A percentile compares a stretch with the other conserved stretches of the same genome.
phyloP scores from a whole-genome alignment of 192 early-diverging fungal genomes.

The Jimgerdemannia flammicorona region DNA sequence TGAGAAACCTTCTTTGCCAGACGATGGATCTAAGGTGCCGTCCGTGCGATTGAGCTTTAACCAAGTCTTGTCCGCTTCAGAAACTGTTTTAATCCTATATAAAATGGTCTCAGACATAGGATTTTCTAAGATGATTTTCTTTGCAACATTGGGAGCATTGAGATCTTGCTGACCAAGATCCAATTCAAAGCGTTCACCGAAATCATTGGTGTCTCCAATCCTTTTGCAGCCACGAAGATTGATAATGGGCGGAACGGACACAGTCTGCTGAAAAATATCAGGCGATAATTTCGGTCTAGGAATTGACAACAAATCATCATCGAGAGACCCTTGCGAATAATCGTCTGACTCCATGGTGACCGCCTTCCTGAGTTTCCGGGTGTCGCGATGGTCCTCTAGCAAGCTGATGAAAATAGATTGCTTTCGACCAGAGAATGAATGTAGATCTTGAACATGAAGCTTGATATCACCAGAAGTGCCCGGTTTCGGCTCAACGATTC shows the following conservation, averaged over 20 bases:
- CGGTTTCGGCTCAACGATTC: constrained; percentile 56
- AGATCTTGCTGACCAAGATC: constrained; percentile 80
- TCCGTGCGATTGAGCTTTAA: constrained; percentile 62
- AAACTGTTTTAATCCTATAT: constrained; percentile 58
- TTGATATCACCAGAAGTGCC: constrained; percentile 77
- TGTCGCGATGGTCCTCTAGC: constrained; percentile 44
- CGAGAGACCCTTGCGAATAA: neutral
- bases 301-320: neutral
- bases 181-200: constrained; percentile 67
- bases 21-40: constrained; percentile 60
- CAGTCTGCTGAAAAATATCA: neutral
- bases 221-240: constrained; percentile 68
- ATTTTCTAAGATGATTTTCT: constrained; percentile 67
- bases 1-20: neutral
- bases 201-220: constrained; percentile 38
- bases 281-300: neutral
- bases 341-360: neutral
- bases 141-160: constrained; percentile 44
- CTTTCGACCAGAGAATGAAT: constrained; percentile 54
- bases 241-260: constrained; percentile 37
- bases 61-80: constrained; percentile 58
- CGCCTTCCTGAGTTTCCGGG: constrained; percentile 8
- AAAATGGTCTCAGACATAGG: constrained; percentile 44
- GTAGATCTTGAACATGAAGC: constrained; percentile 63
- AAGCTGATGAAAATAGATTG: constrained; percentile 63